Conservation (phyloP, 345 rosid species). For the Lepidium aucheri region DNA sequence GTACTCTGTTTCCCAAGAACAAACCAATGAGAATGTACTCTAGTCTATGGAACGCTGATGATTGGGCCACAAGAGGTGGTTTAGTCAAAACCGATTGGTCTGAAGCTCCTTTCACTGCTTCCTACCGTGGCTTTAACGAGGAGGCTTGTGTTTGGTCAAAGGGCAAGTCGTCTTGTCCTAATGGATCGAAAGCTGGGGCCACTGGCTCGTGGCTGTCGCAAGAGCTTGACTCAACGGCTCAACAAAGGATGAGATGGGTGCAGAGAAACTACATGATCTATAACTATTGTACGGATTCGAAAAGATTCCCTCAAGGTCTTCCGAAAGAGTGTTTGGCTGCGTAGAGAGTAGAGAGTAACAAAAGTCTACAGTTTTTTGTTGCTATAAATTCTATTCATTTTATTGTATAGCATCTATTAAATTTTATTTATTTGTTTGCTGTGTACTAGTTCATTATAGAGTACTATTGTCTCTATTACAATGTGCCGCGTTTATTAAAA, state of each 20-base stretch:
- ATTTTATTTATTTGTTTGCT: conserved; percentile 12
- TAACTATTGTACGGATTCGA: conserved; percentile 42
- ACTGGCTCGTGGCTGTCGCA: conserved; percentile 29
- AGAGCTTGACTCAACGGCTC: conserved; percentile 39
- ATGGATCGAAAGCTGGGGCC: background rate
- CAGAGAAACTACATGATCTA: conserved; percentile 52
- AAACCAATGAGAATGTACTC: conserved; percentile 52
- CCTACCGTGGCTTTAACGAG: conserved; percentile 39
- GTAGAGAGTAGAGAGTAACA: conserved; percentile 5
- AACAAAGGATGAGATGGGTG: conserved; percentile 47
- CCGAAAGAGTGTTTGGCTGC: conserved; percentile 43
- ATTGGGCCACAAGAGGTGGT: conserved; percentile 63
- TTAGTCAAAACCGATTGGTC: conserved; percentile 54
- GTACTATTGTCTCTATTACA: background rate
- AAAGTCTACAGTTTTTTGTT: background rate
- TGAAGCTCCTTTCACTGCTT: conserved; percentile 54
- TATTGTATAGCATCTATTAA: conserved; percentile 15
- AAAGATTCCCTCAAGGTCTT: conserved; percentile 48
- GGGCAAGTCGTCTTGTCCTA: conserved; percentile 28
- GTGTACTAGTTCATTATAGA: background rate
- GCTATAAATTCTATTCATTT: background rate
- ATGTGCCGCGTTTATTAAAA: background rate
- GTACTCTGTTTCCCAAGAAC: conserved; percentile 43
- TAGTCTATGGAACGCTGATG: conserved; percentile 57
- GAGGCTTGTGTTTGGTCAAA: conserved; percentile 45